Evolutionary conservation across 768 basidiomycete species (phyloP).

Genomic region (Rhodocollybia butyracea): DNA sequence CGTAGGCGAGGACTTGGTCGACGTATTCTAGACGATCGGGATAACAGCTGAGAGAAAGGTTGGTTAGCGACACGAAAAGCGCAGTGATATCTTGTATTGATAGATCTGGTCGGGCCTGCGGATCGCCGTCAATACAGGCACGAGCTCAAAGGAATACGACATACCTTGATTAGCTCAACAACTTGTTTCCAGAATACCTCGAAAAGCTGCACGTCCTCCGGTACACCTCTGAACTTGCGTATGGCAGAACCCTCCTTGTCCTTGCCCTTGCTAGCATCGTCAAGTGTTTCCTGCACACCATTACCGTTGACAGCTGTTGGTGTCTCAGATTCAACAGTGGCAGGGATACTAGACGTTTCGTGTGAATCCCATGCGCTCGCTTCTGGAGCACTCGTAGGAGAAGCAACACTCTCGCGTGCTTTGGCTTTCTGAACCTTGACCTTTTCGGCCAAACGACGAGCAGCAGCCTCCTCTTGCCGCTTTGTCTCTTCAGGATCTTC

Average conservation of each 20-base stretch:
- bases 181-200: conserved; percentile 99
- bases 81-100: conserved; percentile 98
- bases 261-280: conserved; percentile 47
- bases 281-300: conserved; percentile 4
- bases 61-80: conserved; percentile 90
- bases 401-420: conserved; percentile 50
- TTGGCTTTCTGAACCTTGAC: conserved; percentile 72
- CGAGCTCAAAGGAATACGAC: conserved; percentile 14
- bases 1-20: conserved; percentile 91
- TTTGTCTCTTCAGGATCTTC: conserved; percentile 96
- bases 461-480: conserved; percentile 89
- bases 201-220: conserved; percentile 91
- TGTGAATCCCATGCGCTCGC: conserved; percentile 41
- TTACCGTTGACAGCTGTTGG: not conserved
- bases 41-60: conserved; percentile 94
- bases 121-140: conserved; percentile 7
- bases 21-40: conserved; percentile 97
- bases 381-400: conserved; percentile 33
- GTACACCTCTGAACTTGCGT: conserved; percentile 91
- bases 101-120: conserved; percentile 91
- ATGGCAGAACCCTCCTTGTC: conserved; percentile 54
- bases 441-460: conserved; percentile 81
- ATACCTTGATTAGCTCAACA: conserved; percentile 93
- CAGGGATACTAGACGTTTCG: conserved; percentile 33
- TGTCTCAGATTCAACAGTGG: conserved; percentile 16